A percentile compares a stretch with the other conserved stretches of the same genome.
phyloP scores from a whole-genome alignment of 257 asterid species.

The Capsicum rhomboideum region DNA sequence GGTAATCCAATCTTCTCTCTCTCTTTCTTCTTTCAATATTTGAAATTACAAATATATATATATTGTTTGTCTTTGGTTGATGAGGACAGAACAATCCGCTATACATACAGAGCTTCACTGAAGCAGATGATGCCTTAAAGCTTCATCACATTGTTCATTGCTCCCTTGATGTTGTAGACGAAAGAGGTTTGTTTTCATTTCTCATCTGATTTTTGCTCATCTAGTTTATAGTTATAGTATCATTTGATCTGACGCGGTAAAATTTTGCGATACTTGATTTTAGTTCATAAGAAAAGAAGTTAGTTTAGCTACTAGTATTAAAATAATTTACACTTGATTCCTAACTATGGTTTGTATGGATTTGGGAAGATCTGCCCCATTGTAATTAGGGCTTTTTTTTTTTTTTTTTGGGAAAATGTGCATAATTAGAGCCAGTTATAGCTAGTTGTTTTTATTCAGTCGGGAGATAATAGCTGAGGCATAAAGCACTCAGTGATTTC shows the following conservation, averaged over 20 bases:
- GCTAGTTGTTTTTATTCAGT: not conserved
- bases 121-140: constrained; percentile 91
- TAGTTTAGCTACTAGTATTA: not conserved
- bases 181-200: constrained; percentile 62
- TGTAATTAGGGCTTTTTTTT: not conserved
- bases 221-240: not conserved
- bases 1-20: no score
- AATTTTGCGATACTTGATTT: not conserved
- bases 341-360: not conserved
- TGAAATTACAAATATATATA: no score
- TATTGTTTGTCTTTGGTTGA: no score
- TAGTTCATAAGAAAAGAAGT: not conserved
- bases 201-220: not conserved
- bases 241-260: not conserved
- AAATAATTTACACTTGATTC: not conserved
- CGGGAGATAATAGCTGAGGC: no score
- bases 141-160: constrained; percentile 97
- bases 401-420: not conserved
- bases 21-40: not conserved
- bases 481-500: no score
- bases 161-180: constrained; percentile 95
- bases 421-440: not conserved
- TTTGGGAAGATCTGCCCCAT: not conserved
- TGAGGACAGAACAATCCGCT: constrained; percentile 80
- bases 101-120: constrained; percentile 91